Base-by-base conservation (phyloP, 768 basidiomycete genomes). In the Lactarius indigo region DNA sequence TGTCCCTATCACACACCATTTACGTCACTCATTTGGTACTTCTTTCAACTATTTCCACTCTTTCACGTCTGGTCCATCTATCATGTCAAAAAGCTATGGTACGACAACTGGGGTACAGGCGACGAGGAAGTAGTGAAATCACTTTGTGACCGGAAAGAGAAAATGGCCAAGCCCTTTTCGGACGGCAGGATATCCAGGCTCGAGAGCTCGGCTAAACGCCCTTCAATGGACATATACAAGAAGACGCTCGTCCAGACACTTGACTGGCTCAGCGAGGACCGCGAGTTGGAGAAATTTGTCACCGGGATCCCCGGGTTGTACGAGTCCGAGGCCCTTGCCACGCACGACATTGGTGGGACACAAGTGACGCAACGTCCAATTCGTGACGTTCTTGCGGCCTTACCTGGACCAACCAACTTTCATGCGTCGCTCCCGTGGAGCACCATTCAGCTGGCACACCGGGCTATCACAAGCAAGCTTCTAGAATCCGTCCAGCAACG, bases 21-120 rank as follows among this genome's bases (percentile, higher is more conserved):
- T 6, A 41, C 62, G 50, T 13, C 60, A 3, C n/a, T 54, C n/a
- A 31, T 61, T 15, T 61, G 60, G 60, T 61, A 47, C 44, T 6
- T 5, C n/a, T 2, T 1, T 3, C 44, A 47, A 47, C 15, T 17
- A 6, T 1, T 41, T 5, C 17, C 39, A 41, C 39, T 41, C 39
- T 5, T 6, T 17, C 7, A 17, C 17, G 15, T 41, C 18, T 41
- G 5, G 39, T 15, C 7, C 39, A 2, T 41, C 13, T 17, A 41
- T 41, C 39, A 6, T 41, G 15, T 1, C 0, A 17, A 17, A 2
- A 17, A 41, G 17, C 5, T 5, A 15, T 15, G 12, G 39, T 15
- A 17, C 39, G 17, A 18, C 39, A 15, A 15, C 15, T 6, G 3
- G 12, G 47, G 23, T 23, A 12, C 4, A 50, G 47, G 5, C 17